phyloP scores from a whole-genome alignment of 371 early-diverging fungal genomes.

The Paramicrosporidium saccamoebae region DNA sequence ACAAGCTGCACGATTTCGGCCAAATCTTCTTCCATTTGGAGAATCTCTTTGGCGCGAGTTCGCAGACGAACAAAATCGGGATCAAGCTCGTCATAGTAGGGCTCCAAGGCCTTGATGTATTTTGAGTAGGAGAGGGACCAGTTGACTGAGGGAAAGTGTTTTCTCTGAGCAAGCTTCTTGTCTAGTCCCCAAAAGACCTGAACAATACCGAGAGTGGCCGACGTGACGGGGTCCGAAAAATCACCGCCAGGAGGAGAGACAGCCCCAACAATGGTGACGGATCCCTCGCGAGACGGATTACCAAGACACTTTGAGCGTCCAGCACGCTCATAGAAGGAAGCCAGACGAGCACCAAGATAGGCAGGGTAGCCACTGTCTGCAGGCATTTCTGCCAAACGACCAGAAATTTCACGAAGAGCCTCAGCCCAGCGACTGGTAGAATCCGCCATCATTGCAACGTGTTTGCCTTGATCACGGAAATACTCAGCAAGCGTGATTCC shows the following conservation, averaged over 20 bases:
- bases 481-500: slow-evolving; percentile 99
- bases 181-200: slow-evolving; percentile 99
- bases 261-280: slow-evolving; percentile 96
- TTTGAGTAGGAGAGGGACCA: slow-evolving; percentile 97
- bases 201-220: slow-evolving; percentile 94
- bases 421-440: slow-evolving; percentile 99
- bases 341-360: slow-evolving; percentile 94
- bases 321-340: slow-evolving; percentile 99
- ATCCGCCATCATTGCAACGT: slow-evolving; percentile 99
- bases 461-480: slow-evolving; percentile 99
- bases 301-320: slow-evolving; percentile 89
- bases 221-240: slow-evolving; percentile 98
- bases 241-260: slow-evolving; percentile 99
- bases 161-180: slow-evolving; percentile 99
- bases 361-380: slow-evolving; percentile 99
- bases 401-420: slow-evolving; percentile 98
- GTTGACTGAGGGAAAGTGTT: slow-evolving; percentile 99
- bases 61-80: slow-evolving; percentile 70
- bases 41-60: slow-evolving; percentile 84
- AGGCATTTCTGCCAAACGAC: slow-evolving; percentile 99
- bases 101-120: slow-evolving; percentile 85
- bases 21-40: slow-evolving; percentile 95
- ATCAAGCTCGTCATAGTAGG: slow-evolving; percentile 77
- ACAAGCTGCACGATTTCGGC: slow-evolving; percentile 99
- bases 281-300: slow-evolving; percentile 73